A percentile compares a stretch with the other conserved stretches of the same genome.
phyloP scores from a whole-genome alignment of 108 stramenopile genomes.

The Discostella pseudostelligera region DNA sequence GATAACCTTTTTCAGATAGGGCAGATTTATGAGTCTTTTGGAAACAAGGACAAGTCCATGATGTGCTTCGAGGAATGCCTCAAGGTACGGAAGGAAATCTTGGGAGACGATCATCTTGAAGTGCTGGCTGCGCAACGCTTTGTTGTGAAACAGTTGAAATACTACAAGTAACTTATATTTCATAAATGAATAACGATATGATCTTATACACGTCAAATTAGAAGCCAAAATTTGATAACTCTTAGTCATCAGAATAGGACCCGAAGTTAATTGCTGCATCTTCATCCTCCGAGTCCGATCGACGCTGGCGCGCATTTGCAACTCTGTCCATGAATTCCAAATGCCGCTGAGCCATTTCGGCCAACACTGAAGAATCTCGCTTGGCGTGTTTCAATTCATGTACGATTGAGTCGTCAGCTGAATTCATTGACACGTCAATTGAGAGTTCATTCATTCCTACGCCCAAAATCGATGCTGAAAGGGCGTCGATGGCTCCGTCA shows the following conservation, averaged over 20 bases:
- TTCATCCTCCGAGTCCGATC: conserved; percentile 46
- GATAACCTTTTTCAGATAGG: conserved; percentile 37
- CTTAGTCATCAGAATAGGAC: conserved; percentile 18
- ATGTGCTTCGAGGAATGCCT: conserved; percentile 51
- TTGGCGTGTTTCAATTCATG: conserved; percentile 47
- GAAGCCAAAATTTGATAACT: conserved; percentile 6
- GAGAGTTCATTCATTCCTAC: conserved; percentile 31
- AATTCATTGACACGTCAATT: conserved; percentile 72
- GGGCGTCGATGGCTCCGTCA: conserved; percentile 69
- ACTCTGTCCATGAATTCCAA: conserved; percentile 54
- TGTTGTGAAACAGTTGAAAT: conserved; percentile 26
- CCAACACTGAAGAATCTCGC: conserved; percentile 33
- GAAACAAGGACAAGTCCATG: conserved; percentile 32
- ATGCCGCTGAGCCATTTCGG: conserved; percentile 67
- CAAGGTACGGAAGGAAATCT: conserved; percentile 26
- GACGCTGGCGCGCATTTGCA: conserved; percentile 51
- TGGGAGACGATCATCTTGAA: conserved; percentile 41
- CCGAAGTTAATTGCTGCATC: conserved; percentile 14
- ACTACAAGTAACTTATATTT: conserved; percentile 1
- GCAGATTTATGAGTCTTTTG: conserved; percentile 43
- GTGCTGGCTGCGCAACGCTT: conserved; percentile 41
- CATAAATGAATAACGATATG: not conserved
- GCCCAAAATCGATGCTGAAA: conserved; percentile 59
- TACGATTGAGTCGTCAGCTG: conserved; percentile 59
- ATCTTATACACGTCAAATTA: not conserved